A percentile compares a stretch with the other conserved stretches of the same genome.
phyloP scores from a whole-genome alignment of 495 filamentous ascomycete genomes.

The Rostrohypoxylon terebratum region DNA sequence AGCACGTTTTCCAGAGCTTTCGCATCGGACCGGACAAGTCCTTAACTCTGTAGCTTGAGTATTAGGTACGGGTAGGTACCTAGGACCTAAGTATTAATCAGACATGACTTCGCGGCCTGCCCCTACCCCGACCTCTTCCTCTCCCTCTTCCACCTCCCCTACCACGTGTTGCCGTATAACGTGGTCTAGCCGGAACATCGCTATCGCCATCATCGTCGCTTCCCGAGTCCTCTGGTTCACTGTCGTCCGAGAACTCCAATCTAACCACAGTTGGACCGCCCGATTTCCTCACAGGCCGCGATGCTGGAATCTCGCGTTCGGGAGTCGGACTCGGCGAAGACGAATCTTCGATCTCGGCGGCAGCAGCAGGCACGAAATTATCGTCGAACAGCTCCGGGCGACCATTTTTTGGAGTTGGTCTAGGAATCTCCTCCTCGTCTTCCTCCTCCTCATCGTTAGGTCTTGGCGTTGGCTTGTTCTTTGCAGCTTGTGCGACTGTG shows the following conservation, averaged over 20 bases:
- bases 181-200: constrained; percentile 16
- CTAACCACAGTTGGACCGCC: constrained; percentile 42
- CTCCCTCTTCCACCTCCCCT: constrained; percentile 41
- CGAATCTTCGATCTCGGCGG: constrained; percentile 42
- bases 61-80: no score
- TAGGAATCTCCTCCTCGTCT: constrained; percentile 22
- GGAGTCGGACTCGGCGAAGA: constrained; percentile 38
- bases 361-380: constrained; percentile 51
- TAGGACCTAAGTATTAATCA: no score
- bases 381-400: constrained; percentile 45
- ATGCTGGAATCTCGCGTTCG: constrained; percentile 24
- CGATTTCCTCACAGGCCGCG: constrained; percentile 16
- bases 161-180: constrained; percentile 26
- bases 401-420: constrained; percentile 33
- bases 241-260: constrained; percentile 29
- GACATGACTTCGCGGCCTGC: constrained; percentile 19
- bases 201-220: constrained; percentile 34
- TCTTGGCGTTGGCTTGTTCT: neutral
- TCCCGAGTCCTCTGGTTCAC: constrained; percentile 24
- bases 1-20: neutral
- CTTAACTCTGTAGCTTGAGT: neutral
- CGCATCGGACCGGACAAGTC: neutral
- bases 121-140: constrained; percentile 36
- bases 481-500: constrained; percentile 6
- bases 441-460: constrained; percentile 17